Percentiles rank a stretch among this genome's conserved stretches.
phyloP scores from a whole-genome alignment of 1,284 basidiomycete species.

The Ceratobasidium sp. region DNA sequence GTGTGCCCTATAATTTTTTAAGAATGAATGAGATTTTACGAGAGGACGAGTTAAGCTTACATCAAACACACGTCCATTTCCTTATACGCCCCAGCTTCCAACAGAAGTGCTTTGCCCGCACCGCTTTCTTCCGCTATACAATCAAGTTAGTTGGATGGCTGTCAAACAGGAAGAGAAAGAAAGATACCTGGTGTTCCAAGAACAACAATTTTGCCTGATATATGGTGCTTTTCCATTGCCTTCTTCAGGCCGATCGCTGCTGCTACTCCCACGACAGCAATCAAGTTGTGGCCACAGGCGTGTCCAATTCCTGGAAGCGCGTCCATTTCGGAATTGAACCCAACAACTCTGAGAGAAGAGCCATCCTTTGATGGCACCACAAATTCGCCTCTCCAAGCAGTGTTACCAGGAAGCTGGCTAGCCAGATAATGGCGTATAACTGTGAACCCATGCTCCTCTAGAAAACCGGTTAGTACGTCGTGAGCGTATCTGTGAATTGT shows the following conservation, averaged over 20 bases:
- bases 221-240: constrained; percentile 69
- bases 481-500: constrained; percentile 64
- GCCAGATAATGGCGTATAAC: constrained; percentile 70
- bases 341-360: constrained; percentile 69
- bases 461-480: constrained; percentile 65
- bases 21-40: not conserved
- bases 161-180: not conserved
- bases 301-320: constrained; percentile 73
- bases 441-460: constrained; percentile 65
- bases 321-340: constrained; percentile 82
- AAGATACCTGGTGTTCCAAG: constrained; percentile 81
- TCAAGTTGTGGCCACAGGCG: constrained; percentile 89
- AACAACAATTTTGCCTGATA: constrained; percentile 78
- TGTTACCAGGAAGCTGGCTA: constrained; percentile 59
- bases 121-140: constrained; percentile 77
- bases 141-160: not conserved
- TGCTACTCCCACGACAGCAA: constrained; percentile 82
- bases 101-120: constrained; percentile 77
- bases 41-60: constrained; percentile 55
- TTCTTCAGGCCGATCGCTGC: constrained; percentile 76
- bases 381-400: constrained; percentile 82
- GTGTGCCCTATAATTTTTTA: constrained; percentile 63
- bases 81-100: constrained; percentile 77
- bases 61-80: constrained; percentile 83
- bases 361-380: constrained; percentile 57